Evolutionary conservation across 352 stramenopile species (phyloP), one percentile per base, ranked within the genome.

Genomic region (Halophytophthora batemanensis): DNA sequence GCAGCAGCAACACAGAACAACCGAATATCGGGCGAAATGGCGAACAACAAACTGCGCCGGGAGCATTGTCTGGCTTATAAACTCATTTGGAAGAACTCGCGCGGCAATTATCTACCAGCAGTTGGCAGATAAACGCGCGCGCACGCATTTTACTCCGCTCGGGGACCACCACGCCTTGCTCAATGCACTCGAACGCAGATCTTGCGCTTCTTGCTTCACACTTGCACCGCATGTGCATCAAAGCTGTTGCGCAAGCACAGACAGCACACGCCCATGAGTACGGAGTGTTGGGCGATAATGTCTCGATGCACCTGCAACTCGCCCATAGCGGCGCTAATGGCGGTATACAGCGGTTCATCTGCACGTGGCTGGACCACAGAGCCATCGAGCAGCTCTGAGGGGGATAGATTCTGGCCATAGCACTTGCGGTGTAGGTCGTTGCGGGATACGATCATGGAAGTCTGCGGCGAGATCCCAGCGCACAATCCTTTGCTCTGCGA

Each of bases 401-500:
- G 52, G 45, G 66, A 57, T 11, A 85, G 37, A 40, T 86, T 70
- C 2, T 64, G 69, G 15, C 86, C 87, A 49, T 98, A 98, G 65
- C 97, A 97, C 45, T 91, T 93, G 63, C 95, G 85, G 59, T 97
- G 97, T 19, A 97, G 67, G 33, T 93, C 68, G 14, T 77, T 65
- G 12, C 91, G 71, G 14, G 82, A 76, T 15, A 79, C 67, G 43
- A 98, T 73, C 15, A 96, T 70, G 13, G 86, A 80, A 6, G 88
- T 89, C 52, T 96, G 87, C 39, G 97, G 65, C 5, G 82, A 95
- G 45, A 96, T 82, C 7, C 92, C 92, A 0, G 86, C 90, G 64
- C 92, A 98, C 11, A 98, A 59, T n/a, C 92, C 92, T 45, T 96
- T 96, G 43, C 77, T 93, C 15, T 96, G 71, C 43, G 70, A 90